Evolutionary conservation across 441 rosid genomes (phyloP).

Genomic region (Adansonia rubrostipa): DNA sequence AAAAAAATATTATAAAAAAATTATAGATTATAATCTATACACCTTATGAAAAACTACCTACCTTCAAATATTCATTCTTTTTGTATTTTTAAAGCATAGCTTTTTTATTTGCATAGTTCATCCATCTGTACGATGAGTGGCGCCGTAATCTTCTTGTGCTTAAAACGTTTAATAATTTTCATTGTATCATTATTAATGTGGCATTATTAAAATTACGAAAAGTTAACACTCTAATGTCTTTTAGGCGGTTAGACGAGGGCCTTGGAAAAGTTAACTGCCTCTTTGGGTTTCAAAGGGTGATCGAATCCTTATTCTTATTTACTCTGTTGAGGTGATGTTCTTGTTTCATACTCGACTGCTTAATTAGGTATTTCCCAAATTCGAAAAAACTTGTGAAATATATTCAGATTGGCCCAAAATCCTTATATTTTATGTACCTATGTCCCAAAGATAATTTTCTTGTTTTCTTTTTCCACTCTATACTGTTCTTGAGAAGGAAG

Average conservation of each 20-base stretch:
- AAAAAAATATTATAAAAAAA: too few relatives aligned
- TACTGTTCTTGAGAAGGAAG: not conserved
- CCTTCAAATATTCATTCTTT: too few relatives aligned
- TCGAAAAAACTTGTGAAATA: not conserved
- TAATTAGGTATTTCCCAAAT: not conserved
- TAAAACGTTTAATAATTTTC: too few relatives aligned
- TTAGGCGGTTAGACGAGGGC: conserved; percentile 82
- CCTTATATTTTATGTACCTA: not conserved
- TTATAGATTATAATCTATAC: too few relatives aligned
- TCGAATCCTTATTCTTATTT: conserved; percentile 88
- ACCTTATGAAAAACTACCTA: too few relatives aligned
- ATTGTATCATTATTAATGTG: too few relatives aligned
- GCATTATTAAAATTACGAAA: too few relatives aligned
- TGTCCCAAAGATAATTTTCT: not conserved
- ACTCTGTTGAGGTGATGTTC: conserved; percentile 75
- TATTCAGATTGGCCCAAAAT: not conserved
- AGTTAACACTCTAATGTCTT: too few relatives aligned
- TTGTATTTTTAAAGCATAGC: too few relatives aligned
- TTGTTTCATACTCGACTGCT: not conserved
- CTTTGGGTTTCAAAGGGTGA: conserved; percentile 65
- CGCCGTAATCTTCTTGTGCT: too few relatives aligned
- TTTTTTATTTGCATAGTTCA: too few relatives aligned
- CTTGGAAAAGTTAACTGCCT: conserved; percentile 55
- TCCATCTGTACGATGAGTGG: too few relatives aligned
- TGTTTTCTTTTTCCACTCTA: not conserved